Conservation (phyloP, 768 basidiomycete species). For the Lactarius hengduanensis region DNA sequence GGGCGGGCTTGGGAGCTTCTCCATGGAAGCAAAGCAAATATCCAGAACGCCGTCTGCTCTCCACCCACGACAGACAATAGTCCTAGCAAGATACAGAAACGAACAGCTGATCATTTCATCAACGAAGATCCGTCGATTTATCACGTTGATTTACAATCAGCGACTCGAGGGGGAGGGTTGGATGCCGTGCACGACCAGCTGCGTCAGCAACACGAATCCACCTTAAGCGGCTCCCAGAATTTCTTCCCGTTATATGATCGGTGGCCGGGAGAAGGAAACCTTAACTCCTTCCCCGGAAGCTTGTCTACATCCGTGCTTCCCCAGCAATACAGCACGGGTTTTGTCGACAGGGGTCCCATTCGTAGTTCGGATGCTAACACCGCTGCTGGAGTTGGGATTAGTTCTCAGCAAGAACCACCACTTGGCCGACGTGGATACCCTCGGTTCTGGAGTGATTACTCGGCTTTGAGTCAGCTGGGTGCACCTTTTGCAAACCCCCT, state of each 20-base stretch:
- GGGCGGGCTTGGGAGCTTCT: slow-evolving; percentile 72
- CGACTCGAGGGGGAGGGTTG: slow-evolving; percentile 9
- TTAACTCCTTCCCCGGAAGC: slow-evolving; percentile 41
- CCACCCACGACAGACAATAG: slow-evolving; percentile 11
- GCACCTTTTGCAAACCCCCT: slow-evolving; percentile 32
- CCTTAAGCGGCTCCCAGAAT: slow-evolving; percentile 24
- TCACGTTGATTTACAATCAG: slow-evolving; percentile 12
- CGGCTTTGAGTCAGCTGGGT: slow-evolving; percentile 36
- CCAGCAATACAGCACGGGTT: slow-evolving; percentile 71
- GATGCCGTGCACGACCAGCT: slow-evolving; percentile 29
- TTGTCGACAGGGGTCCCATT: slow-evolving; percentile 49
- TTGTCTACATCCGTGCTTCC: slow-evolving; percentile 73
- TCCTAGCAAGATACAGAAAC: slow-evolving; percentile 48
- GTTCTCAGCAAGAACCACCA: slow-evolving; percentile 14
- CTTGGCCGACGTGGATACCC: slow-evolving; percentile 33
- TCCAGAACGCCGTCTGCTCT: slow-evolving; percentile 17
- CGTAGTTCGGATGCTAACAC: slow-evolving; percentile 15
- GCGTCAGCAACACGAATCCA: slow-evolving; percentile 15
- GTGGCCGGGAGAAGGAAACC: slow-evolving; percentile 41
- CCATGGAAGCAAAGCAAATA: slow-evolving; percentile 53
- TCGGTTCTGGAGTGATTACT: slow-evolving; percentile 41
- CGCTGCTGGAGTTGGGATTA: slow-evolving; percentile 1
- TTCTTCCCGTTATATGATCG: slow-evolving; percentile 44
- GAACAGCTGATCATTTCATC: slow-evolving; percentile 52
- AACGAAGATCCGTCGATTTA: slow-evolving; percentile 28